phyloP scores from a whole-genome alignment of 2,329 filamentous ascomycete species.

The Rhynchosporium secalis region DNA sequence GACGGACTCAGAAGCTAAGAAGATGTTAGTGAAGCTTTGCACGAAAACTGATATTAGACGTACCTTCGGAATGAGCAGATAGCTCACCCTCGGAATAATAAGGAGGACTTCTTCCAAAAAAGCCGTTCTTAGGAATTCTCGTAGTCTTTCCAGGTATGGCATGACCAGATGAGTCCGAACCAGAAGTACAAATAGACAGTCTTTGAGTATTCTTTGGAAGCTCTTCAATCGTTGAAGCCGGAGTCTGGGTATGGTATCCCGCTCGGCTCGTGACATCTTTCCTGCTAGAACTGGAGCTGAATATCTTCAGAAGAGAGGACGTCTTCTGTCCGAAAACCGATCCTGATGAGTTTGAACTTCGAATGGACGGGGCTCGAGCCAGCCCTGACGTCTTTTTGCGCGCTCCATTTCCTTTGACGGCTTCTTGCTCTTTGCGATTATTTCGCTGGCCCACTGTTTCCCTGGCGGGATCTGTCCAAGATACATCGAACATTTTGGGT shows the following conservation, averaged over 20 bases:
- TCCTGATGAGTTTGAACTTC: conserved; percentile 22
- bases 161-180: conserved; percentile 13
- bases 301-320: conserved; percentile 22
- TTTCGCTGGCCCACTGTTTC: conserved; percentile 39
- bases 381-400: conserved; percentile 5
- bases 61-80: conserved; percentile 33
- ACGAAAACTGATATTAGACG: neutral
- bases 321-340: conserved; percentile 15
- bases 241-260: conserved; percentile 2
- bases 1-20: conserved; percentile 45
- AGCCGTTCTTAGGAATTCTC: conserved; percentile 5
- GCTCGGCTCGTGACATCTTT: conserved; percentile 6
- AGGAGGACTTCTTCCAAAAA: conserved; percentile 13
- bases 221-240: neutral
- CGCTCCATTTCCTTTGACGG: conserved; percentile 7
- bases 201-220: neutral
- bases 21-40: neutral
- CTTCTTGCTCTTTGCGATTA: conserved; percentile 33
- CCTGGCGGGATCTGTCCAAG: conserved; percentile 37
- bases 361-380: conserved; percentile 22
- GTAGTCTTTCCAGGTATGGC: conserved; percentile 4
- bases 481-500: conserved; percentile 39
- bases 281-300: conserved; percentile 14
- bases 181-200: conserved; percentile 15
- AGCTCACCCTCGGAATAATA: conserved; percentile 24